phyloP scores from a whole-genome alignment of 257 asterid species.

The Datura wrightii region DNA sequence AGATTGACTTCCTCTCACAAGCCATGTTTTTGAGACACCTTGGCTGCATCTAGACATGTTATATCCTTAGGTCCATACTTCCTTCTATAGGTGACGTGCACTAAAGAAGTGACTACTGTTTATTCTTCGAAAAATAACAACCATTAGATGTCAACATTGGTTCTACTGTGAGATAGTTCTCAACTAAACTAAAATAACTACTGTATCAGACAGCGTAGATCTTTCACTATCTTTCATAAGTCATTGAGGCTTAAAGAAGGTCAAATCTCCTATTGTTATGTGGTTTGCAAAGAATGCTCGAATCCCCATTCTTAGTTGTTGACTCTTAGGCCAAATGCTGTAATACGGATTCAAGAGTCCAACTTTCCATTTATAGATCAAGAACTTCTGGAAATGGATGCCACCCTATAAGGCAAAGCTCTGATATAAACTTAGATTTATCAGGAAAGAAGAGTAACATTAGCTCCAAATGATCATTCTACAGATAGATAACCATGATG shows the following conservation, averaged over 20 bases:
- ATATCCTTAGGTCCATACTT: slow-evolving; percentile 5
- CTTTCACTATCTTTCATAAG: not conserved
- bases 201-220: not conserved
- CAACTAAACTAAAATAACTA: not conserved
- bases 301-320: not conserved
- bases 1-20: slow-evolving; percentile 13
- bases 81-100: not conserved
- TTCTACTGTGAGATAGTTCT: not conserved
- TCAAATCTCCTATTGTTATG: not conserved
- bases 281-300: not conserved
- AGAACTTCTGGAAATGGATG: not conserved
- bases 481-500: slow-evolving; percentile 5
- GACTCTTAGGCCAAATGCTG: not conserved
- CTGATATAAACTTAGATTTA: not conserved
- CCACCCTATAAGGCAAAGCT: not conserved
- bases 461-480: slow-evolving; percentile 15
- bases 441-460: slow-evolving; percentile 7
- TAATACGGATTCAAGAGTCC: not conserved
- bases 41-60: slow-evolving; percentile 11
- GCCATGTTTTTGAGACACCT: not conserved
- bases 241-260: not conserved
- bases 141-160: not conserved
- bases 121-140: not conserved
- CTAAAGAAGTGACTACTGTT: not conserved
- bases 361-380: not conserved